Base-by-base conservation (phyloP, 371 early-diverging fungal species). In the Lichtheimia hyalospora region DNA sequence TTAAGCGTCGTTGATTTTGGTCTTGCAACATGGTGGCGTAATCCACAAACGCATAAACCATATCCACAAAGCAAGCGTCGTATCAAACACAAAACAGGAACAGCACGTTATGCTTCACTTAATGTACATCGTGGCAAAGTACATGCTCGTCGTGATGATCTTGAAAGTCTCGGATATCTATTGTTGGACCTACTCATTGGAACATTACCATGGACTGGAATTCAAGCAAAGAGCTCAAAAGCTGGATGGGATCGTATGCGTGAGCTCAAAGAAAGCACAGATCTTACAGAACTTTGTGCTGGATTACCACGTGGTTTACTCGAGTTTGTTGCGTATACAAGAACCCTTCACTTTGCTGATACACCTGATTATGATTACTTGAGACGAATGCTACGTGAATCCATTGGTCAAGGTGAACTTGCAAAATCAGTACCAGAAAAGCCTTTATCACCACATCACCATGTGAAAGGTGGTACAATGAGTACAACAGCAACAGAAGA, bases 301-400 rank as follows among this genome's bases (percentile, higher is more conserved):
- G 87, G 84, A 0, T 55, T 82, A 7, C 87, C 87, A 5, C 59
- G 60, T 42, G 87, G 84, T 0, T 69, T 87, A 18, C 64, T 85
- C 62, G 86, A 80, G 28, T 86, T 75, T 57, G 73, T 88, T 21
- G 82, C 83, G 1, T 96, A 98, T 64, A 82, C 91, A 1, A 75
- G 96, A 57, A 76, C 79, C 42, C 81, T 98, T 50, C 84, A 82
- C 49, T 98, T 96, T 71, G 87, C 90, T 49, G 95, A 97, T 61
- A 83, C 86, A 27, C 99, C 99, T 3, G 91, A 98, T 70, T 99
- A 99, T 72, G 89, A 88, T 28, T 64, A 75, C 18, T 57, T 85
- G 18, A 69, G 81, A 16, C 67, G 62, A 13, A 63, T 78, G 20
- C 59, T 88, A 18, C 60, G 62, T 49, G 79, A 74, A 0, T 73